Base-by-base conservation (phyloP, 768 basidiomycete genomes). In the Dentipellis sp. region DNA sequence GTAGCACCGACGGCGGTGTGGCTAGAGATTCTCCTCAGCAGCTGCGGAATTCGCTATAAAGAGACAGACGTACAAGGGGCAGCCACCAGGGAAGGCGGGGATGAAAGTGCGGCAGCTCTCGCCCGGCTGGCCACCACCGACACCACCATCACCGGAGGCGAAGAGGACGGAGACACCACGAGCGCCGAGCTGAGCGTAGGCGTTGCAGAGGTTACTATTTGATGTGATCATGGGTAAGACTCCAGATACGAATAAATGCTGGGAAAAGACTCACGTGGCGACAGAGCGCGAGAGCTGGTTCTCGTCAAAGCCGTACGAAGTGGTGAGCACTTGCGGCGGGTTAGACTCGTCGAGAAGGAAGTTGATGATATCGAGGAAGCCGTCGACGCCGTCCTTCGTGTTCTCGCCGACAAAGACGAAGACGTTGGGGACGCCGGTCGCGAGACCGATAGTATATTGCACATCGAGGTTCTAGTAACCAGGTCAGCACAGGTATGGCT, bases 1-100 rank as follows among this genome's bases (percentile, higher is more conserved):
- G 72, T 72, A 2, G 69, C 69, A 21, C 72, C 71, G 45, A 73
- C 70, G 35, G 67, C 67, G 53, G 70, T 71, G 46, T 70, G 55
- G 63, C 67, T 71, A 38, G 1, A 21, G 10, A 34, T 52, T 9
- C 9, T 49, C 16, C 9, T 49, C 7, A 14, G n/a, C 21, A 39
- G 11, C 10, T 10, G 10, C n/a, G 1, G 16, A 9, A 16, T 45
- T 7, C 3, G 23, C 4, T n/a, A 45, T 49, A 29, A 17, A n/a
- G 29, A 35, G 12, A 38, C 5, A 29, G 53, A 54, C 63, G 29
- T 55, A 63, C 62, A 47, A 66, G n/a, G 67, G 66, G 50, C 67
- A 68, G 8, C 57, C 57, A 3, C 64, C 54, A 1, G 64, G 64
- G 55, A 64, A 65, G 16, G 58, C 58, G 19, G 61, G 58, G 3